phyloP scores from a whole-genome alignment of 768 basidiomycete genomes.

The Termitomyces sp. region DNA sequence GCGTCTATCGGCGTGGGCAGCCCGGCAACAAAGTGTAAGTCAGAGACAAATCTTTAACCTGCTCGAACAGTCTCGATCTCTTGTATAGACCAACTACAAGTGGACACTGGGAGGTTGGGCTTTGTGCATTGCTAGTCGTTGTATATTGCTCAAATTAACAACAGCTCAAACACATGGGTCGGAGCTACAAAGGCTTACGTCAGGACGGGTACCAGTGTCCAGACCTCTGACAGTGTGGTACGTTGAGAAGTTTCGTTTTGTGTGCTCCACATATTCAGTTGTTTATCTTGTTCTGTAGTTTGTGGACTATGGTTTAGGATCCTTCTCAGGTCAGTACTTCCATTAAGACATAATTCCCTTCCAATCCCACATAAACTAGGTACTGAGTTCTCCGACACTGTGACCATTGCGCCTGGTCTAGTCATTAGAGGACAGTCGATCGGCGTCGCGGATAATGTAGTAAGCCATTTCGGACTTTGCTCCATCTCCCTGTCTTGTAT shows the following conservation, averaged over 20 bases:
- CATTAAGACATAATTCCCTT: neutral
- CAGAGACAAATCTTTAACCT: neutral
- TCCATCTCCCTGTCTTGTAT: neutral
- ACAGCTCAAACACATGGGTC: slow-evolving; percentile 72
- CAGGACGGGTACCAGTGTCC: slow-evolving; percentile 43
- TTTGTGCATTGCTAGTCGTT: neutral
- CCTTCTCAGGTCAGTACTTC: slow-evolving; percentile 45
- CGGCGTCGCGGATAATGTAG: slow-evolving; percentile 49
- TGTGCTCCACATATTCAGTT: neutral
- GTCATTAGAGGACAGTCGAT: slow-evolving; percentile 57
- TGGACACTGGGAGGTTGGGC: slow-evolving; percentile 56
- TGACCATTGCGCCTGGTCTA: slow-evolving; percentile 48
- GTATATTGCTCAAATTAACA: neutral
- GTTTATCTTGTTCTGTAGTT: slow-evolving; percentile 26
- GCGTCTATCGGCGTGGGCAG: slow-evolving; percentile 50
- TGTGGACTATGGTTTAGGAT: slow-evolving; percentile 61
- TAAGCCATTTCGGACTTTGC: neutral
- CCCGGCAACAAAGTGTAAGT: slow-evolving; percentile 50
- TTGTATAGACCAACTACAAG: slow-evolving; percentile 45
- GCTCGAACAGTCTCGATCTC: neutral
- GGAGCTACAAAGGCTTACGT: slow-evolving; percentile 46
- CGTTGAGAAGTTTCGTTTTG: slow-evolving; percentile 13
- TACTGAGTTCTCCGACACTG: slow-evolving; percentile 47
- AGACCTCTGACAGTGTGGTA: slow-evolving; percentile 48
- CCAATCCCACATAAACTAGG: slow-evolving; percentile 20